phyloP scores from a whole-genome alignment of 805 yeast species.

The Pichia membranifaciens region DNA sequence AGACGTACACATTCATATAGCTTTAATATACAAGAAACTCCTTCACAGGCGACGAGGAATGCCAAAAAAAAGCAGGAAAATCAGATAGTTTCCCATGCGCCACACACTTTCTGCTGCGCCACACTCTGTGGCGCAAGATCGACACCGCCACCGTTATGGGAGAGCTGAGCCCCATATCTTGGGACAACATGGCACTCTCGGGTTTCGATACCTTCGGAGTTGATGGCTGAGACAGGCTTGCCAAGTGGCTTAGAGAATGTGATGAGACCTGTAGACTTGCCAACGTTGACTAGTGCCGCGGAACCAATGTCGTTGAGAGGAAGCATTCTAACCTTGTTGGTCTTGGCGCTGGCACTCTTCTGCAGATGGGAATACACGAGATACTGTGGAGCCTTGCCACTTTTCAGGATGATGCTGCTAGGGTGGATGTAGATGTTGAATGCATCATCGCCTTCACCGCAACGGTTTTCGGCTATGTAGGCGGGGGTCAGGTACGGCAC shows the following conservation, averaged over 20 bases:
- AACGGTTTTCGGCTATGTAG: conserved; percentile 29
- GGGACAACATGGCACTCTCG: conserved; percentile 90
- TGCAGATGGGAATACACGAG: conserved; percentile 69
- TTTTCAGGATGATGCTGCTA: conserved; percentile 50
- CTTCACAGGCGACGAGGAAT: background rate
- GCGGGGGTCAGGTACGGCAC: conserved; percentile 63
- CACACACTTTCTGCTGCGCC: conserved; percentile 57
- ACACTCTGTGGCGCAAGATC: conserved; percentile 81
- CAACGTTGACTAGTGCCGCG: conserved; percentile 70
- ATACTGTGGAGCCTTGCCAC: conserved; percentile 68
- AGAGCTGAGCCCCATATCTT: conserved; percentile 65
- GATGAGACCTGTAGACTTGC: conserved; percentile 62
- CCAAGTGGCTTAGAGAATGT: conserved; percentile 90
- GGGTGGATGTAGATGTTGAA: conserved; percentile 78
- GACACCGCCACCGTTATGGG: conserved; percentile 85
- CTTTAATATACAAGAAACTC: no score
- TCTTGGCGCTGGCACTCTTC: conserved; percentile 39
- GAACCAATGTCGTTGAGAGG: conserved; percentile 73
- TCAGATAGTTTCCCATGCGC: conserved; percentile 53
- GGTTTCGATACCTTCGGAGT: conserved; percentile 65
- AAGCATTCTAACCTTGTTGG: conserved; percentile 54
- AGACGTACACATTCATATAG: no score
- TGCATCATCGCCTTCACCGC: conserved; percentile 35
- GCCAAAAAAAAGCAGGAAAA: background rate
- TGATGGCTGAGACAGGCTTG: conserved; percentile 73